phyloP scores from a whole-genome alignment of 1,284 basidiomycete species.

The Tausonia pullulans region DNA sequence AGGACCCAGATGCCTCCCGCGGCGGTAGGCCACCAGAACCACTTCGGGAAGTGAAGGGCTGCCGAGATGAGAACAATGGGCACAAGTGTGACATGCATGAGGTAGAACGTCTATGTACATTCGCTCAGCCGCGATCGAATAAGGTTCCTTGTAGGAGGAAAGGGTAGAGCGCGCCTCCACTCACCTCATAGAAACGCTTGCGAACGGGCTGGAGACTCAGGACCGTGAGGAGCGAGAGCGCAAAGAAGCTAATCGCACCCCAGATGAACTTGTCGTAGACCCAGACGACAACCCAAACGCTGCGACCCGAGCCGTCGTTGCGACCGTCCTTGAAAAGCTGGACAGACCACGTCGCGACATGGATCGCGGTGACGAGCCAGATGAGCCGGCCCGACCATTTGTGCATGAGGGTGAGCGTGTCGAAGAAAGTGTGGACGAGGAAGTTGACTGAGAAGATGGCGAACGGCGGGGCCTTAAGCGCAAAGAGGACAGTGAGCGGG shows the following conservation, averaged over 20 bases:
- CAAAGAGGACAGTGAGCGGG: slow-evolving; percentile 63
- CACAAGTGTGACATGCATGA: slow-evolving; percentile 54
- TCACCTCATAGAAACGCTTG: slow-evolving; percentile 53
- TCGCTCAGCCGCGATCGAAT: neutral
- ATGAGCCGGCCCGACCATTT: slow-evolving; percentile 61
- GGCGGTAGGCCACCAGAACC: slow-evolving; percentile 48
- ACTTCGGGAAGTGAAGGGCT: slow-evolving; percentile 56
- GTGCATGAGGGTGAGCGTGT: slow-evolving; percentile 63
- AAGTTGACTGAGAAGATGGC: slow-evolving; percentile 63
- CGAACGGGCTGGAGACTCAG: slow-evolving; percentile 55
- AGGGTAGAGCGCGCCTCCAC: slow-evolving; percentile 1
- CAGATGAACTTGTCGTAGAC: slow-evolving; percentile 59
- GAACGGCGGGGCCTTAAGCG: slow-evolving; percentile 69
- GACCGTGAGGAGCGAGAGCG: slow-evolving; percentile 55
- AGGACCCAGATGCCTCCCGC: slow-evolving; percentile 54
- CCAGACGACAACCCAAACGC: slow-evolving; percentile 54
- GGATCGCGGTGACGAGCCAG: slow-evolving; percentile 56
- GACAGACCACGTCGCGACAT: slow-evolving; percentile 64
- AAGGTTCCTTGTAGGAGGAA: neutral
- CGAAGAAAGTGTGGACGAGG: slow-evolving; percentile 58
- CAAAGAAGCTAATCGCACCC: slow-evolving; percentile 59
- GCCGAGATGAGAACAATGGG: slow-evolving; percentile 51
- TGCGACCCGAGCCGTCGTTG: slow-evolving; percentile 41
- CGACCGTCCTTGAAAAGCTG: slow-evolving; percentile 51
- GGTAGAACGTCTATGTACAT: slow-evolving; percentile 48